Conservation (phyloP, 306 rosid species). For the Acacia melanoxylon region DNA sequence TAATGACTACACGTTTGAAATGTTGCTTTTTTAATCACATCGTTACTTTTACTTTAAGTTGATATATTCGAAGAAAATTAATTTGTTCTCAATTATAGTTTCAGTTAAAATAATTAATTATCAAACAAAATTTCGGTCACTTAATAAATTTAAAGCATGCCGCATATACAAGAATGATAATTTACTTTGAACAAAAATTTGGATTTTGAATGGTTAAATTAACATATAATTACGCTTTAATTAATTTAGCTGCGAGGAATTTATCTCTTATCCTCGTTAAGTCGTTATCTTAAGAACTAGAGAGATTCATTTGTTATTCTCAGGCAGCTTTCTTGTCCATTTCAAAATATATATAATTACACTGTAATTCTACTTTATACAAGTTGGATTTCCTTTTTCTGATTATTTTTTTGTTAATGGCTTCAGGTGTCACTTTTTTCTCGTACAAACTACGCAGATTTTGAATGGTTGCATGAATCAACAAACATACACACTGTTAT, state of each 20-base stretch:
- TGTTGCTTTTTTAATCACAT: not conserved
- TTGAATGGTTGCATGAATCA: not conserved
- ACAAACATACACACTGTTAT: not conserved
- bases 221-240: not conserved
- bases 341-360: not conserved
- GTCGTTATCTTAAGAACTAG: not conserved
- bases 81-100: not conserved
- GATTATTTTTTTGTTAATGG: not conserved
- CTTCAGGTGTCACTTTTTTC: not conserved
- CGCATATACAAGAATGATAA: not conserved
- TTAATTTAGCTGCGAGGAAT: not conserved
- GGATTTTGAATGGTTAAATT: not conserved
- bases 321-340: not conserved
- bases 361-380: not conserved
- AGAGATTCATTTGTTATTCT: not conserved
- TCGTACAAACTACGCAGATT: not conserved
- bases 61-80: not conserved
- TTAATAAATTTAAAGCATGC: not conserved
- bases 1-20: not conserved
- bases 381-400: not conserved
- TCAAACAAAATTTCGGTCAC: not conserved
- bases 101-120: too few species aligned
- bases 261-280: not conserved
- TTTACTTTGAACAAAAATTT: not conserved
- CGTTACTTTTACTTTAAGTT: not conserved